phyloP scores from a whole-genome alignment of 768 basidiomycete species.

The Kwoniella europaea region DNA sequence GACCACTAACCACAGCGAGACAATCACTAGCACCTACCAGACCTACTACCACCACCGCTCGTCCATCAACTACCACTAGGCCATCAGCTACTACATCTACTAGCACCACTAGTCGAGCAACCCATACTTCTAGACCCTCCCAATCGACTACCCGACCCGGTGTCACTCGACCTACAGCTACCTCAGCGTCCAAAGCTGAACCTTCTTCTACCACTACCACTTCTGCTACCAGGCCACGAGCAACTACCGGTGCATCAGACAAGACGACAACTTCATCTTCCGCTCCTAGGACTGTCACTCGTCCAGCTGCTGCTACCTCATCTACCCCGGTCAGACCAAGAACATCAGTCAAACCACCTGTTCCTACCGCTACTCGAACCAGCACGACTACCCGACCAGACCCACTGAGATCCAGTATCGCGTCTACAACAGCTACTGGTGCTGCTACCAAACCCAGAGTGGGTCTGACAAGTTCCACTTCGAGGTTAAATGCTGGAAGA shows the following conservation, averaged over 20 bases:
- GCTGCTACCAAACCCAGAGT: conserved; percentile 5
- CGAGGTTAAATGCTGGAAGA: conserved; percentile 19
- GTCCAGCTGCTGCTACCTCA: conserved; percentile 3
- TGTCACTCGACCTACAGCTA: conserved; percentile 14
- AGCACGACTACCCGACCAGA: conserved; percentile 12
- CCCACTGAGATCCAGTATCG: background rate
- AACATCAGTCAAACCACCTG: conserved; percentile 15
- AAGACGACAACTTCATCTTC: conserved; percentile 16
- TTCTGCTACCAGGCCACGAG: conserved; percentile 1
- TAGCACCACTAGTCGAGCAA: background rate
- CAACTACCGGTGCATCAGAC: conserved; percentile 18
- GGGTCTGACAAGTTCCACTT: conserved; percentile 3
- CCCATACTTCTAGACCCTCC: conserved; percentile 8
- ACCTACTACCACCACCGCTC: conserved; percentile 11
- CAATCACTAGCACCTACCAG: conserved; percentile 15
- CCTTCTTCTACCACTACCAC: background rate
- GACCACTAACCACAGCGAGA: conserved; percentile 3
- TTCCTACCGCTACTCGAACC: conserved; percentile 8
- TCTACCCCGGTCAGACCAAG: conserved; percentile 12
- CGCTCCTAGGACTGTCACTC: background rate
- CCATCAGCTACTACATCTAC: background rate
- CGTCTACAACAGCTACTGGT: conserved; percentile 1
- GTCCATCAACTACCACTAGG: conserved; percentile 1
- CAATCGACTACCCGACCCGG: conserved; percentile 10
- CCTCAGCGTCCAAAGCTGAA: conserved; percentile 9